Conservation (phyloP, 768 basidiomycete species). For the Boletus rubroflammeus region DNA sequence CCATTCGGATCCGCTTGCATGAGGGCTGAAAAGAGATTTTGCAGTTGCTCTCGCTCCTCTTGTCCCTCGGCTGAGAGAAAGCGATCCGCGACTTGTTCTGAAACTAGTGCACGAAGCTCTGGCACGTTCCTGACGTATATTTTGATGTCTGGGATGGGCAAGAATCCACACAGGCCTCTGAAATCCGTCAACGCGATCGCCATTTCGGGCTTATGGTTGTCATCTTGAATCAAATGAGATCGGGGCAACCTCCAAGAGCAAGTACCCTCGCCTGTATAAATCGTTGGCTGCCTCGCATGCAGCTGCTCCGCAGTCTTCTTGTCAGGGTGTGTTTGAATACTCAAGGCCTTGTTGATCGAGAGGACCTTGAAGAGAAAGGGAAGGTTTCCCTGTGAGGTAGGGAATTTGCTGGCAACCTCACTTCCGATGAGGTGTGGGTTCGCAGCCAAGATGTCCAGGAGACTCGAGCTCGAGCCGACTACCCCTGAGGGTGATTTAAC, state of each 20-base stretch:
- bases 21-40: constrained; percentile 71
- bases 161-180: constrained; percentile 88
- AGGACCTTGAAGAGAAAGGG: constrained; percentile 94
- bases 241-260: neutral
- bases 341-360: constrained; percentile 83
- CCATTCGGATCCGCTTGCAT: constrained; percentile 69
- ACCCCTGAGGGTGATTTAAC: constrained; percentile 63
- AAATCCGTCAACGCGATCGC: constrained; percentile 94
- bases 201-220: constrained; percentile 99
- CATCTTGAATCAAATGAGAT: constrained; percentile 49
- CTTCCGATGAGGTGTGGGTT: constrained; percentile 70
- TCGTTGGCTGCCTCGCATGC: constrained; percentile 63
- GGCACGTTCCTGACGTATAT: constrained; percentile 62
- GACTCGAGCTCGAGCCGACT: constrained; percentile 44
- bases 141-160: constrained; percentile 72
- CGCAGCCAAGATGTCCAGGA: constrained; percentile 58
- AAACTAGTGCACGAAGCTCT: constrained; percentile 74
- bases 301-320: constrained; percentile 73
- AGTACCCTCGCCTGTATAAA: constrained; percentile 79
- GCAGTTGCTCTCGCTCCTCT: constrained; percentile 51
- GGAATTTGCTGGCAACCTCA: constrained; percentile 51
- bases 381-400: constrained; percentile 60
- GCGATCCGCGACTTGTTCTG: constrained; percentile 44
- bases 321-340: constrained; percentile 91
- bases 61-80: constrained; percentile 46